Percentiles rank a stretch among this genome's conserved stretches.
phyloP scores from a whole-genome alignment of 257 asterid species.

The Cruciata laevipes region DNA sequence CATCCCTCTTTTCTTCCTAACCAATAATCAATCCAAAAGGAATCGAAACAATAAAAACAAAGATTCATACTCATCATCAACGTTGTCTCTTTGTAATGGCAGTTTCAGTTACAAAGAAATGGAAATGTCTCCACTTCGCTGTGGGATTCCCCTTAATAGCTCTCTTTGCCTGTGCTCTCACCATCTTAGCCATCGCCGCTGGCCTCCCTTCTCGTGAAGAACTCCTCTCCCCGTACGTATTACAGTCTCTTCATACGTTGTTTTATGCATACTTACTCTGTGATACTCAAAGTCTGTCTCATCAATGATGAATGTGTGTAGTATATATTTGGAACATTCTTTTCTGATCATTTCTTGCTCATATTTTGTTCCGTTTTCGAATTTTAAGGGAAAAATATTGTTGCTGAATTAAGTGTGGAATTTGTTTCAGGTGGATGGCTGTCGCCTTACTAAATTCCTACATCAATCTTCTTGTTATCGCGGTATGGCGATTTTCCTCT shows the following conservation, averaged over 20 bases:
- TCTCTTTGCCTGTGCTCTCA: constrained; percentile 41
- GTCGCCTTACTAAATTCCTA: constrained; percentile 65
- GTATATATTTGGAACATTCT: too few species aligned
- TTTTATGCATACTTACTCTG: background rate
- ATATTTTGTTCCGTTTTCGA: background rate
- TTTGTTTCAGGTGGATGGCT: constrained; percentile 66
- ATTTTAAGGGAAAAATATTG: background rate
- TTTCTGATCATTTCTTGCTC: background rate
- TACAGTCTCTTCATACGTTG: background rate
- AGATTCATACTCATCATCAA: background rate
- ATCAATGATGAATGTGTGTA: too few species aligned
- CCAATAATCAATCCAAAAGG: background rate
- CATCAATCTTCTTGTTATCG: constrained; percentile 42
- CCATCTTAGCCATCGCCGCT: constrained; percentile 45
- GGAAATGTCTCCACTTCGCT: constrained; percentile 41
- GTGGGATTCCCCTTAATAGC: constrained; percentile 47
- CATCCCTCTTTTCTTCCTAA: background rate
- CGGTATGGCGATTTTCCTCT: constrained; percentile 37
- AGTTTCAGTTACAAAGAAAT: constrained; percentile 25
- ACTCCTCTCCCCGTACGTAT: constrained; percentile 59
- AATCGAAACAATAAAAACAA: background rate
- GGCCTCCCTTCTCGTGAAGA: constrained; percentile 72
- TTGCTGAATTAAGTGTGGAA: constrained; percentile 5
- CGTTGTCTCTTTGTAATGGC: constrained; percentile 17
- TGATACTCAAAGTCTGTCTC: background rate